phyloP scores from a whole-genome alignment of 1,284 basidiomycete genomes.

The Meira miltonrushii region DNA sequence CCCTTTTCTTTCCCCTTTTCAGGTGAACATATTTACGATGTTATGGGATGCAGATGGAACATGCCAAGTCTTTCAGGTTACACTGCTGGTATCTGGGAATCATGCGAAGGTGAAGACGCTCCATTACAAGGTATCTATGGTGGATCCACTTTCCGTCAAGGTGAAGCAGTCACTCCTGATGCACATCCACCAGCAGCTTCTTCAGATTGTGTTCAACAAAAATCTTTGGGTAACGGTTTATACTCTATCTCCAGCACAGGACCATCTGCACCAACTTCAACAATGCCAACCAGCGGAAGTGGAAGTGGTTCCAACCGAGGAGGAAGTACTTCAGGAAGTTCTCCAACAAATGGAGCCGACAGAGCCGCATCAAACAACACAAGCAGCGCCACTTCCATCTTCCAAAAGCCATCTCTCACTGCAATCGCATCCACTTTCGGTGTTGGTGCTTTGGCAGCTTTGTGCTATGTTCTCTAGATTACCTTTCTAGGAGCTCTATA shows the following conservation, averaged over 20 bases:
- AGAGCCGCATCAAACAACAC: no score
- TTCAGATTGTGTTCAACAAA: constrained; percentile 20
- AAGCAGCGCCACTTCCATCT: no score
- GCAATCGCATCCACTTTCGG: no score
- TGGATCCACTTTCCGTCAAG: constrained; percentile 40
- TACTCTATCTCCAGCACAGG: not conserved
- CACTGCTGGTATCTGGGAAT: constrained; percentile 32
- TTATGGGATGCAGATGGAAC: constrained; percentile 45
- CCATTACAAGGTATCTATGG: constrained; percentile 40
- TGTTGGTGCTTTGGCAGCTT: no score
- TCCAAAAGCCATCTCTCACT: no score
- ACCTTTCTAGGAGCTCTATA: no score
- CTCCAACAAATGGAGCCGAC: no score
- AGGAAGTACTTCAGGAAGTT: no score
- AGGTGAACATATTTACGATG: constrained; percentile 39
- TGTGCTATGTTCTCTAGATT: no score
- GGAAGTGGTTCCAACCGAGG: no score
- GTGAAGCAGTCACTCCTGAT: constrained; percentile 25
- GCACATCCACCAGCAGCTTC: constrained; percentile 21
- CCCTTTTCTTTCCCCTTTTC: constrained; percentile 6
- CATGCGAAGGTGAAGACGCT: constrained; percentile 37
- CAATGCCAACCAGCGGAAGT: no score
- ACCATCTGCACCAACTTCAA: no score
- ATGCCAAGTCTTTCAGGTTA: constrained; percentile 34
- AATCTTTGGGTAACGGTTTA: constrained; percentile 19